A percentile compares a stretch with the other conserved stretches of the same genome.
These are phyloP conservation scores for Capsicum pubescens DNA, from an alignment of 257 asterid species.

Conservation along the genomic window DNA sequence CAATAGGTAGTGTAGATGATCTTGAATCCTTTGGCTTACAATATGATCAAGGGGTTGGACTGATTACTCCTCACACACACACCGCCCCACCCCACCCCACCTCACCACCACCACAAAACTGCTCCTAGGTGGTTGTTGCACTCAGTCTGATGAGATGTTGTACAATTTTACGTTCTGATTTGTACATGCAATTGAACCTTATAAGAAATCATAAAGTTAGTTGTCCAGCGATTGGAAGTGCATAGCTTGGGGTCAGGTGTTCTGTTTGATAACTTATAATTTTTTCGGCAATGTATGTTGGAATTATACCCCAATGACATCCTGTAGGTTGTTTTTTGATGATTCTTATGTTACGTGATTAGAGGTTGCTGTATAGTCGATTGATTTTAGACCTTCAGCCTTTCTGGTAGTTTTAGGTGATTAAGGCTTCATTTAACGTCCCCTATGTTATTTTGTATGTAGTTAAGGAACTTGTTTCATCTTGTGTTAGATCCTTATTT, in stretches of 20 bases:
- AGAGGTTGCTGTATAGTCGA: background rate
- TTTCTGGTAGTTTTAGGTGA: background rate
- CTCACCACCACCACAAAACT: background rate
- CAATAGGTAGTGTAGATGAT: background rate
- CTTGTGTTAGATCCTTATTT: background rate
- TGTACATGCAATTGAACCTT: conserved; percentile 1
- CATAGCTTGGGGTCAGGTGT: background rate
- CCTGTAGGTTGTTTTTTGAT: background rate
- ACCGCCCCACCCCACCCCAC: too few species aligned
- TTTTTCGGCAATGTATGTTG: background rate
- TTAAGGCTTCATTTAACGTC: background rate
- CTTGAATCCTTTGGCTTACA: conserved; percentile 12
- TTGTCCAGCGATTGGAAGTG: background rate
- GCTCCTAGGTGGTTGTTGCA: background rate
- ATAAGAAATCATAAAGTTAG: background rate
- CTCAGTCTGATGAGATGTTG: background rate
- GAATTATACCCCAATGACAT: background rate
- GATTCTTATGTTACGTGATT: background rate
- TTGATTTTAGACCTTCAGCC: conserved; percentile 2
- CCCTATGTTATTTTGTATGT: background rate
- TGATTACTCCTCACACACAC: background rate
- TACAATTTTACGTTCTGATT: background rate
- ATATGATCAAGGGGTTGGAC: background rate
- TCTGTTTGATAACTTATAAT: background rate
- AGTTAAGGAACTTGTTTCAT: background rate